phyloP scores from a whole-genome alignment of 179 eudicot genomes.

The Camellia oleifera region DNA sequence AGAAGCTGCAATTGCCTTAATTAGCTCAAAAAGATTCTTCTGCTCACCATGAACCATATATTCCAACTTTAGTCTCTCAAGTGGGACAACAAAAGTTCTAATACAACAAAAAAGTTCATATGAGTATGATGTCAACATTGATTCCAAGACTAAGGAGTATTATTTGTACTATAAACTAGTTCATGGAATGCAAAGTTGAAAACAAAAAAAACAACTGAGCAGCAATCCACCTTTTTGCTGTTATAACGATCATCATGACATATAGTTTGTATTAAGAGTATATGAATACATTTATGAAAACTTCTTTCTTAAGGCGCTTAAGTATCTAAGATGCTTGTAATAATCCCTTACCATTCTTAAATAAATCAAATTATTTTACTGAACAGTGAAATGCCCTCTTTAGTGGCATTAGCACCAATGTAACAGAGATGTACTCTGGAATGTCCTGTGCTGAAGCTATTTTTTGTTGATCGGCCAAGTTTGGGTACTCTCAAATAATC shows the following conservation, averaged over 20 bases:
- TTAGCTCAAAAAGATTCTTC: conserved; percentile 63
- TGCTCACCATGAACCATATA: conserved; percentile 92
- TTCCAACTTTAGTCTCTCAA: conserved; percentile 93
- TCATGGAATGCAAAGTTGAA: conserved; percentile 15
- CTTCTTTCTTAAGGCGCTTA: conserved; percentile 20
- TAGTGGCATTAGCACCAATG: too few relatives aligned
- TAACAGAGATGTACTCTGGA: not conserved
- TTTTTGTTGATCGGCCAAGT: conserved; percentile 2
- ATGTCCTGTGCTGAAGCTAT: conserved; percentile 1
- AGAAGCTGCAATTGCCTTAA: conserved; percentile 64
- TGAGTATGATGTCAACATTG: not conserved
- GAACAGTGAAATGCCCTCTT: too few relatives aligned
- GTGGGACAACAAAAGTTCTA: conserved; percentile 97
- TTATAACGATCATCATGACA: not conserved
- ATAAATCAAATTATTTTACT: too few relatives aligned
- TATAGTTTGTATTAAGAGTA: not conserved
- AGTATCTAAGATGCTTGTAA: conserved; percentile 47
- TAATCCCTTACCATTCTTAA: conserved; percentile 45
- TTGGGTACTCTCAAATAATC: too few relatives aligned
- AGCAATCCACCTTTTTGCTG: conserved; percentile 1
- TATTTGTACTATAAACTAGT: not conserved
- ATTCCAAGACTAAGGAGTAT: not conserved
- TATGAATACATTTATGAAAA: not conserved
- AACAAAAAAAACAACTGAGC: conserved; percentile 24
- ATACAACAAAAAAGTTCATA: conserved; percentile 29